These are phyloP conservation scores for Pseudopithomyces maydicus DNA, from an alignment of 2,329 filamentous ascomycete genomes.

Conservation along the genomic window DNA sequence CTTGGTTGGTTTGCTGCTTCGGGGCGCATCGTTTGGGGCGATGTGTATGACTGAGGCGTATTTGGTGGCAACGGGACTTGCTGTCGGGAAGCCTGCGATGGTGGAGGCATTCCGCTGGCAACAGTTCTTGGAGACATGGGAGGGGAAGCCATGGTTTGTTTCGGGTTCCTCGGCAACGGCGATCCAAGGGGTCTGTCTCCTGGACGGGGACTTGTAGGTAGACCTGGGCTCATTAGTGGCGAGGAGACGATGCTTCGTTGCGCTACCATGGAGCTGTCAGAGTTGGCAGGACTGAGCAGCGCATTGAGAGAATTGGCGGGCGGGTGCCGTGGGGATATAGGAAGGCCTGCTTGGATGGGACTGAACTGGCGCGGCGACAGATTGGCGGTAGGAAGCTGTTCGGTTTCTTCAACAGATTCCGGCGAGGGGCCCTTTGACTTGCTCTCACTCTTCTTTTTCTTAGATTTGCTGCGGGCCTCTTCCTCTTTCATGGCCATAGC, in stretches of 20 bases:
- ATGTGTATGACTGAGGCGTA: slow-evolving; percentile 67
- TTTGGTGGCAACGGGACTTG: slow-evolving; percentile 74
- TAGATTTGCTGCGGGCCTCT: slow-evolving; percentile 73
- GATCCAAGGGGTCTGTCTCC: slow-evolving; percentile 64
- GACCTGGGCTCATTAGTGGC: slow-evolving; percentile 65
- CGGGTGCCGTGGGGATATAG: slow-evolving; percentile 45
- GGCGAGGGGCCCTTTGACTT: slow-evolving; percentile 38
- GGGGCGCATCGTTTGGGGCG: slow-evolving; percentile 51
- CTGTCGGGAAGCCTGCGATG: slow-evolving; percentile 75
- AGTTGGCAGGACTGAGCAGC: slow-evolving; percentile 57
- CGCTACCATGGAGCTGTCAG: slow-evolving; percentile 44
- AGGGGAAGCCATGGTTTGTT: slow-evolving; percentile 64
- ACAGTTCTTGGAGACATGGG: slow-evolving; percentile 67
- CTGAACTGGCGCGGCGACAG: slow-evolving; percentile 39
- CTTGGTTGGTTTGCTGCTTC: slow-evolving; percentile 39
- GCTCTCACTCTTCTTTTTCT: slow-evolving; percentile 69
- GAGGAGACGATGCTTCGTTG: slow-evolving; percentile 49
- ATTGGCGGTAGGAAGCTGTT: slow-evolving; percentile 23
- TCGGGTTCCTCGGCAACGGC: slow-evolving; percentile 62
- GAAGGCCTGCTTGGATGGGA: slow-evolving; percentile 37
- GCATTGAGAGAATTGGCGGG: slow-evolving; percentile 45
- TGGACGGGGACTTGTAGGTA: slow-evolving; percentile 66
- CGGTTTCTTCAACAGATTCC: slow-evolving; percentile 22
- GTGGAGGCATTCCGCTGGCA: slow-evolving; percentile 54
- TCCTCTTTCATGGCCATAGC: slow-evolving; percentile 69